Conservation (phyloP, 371 early-diverging fungal genomes). For the Massospora cicadina region DNA sequence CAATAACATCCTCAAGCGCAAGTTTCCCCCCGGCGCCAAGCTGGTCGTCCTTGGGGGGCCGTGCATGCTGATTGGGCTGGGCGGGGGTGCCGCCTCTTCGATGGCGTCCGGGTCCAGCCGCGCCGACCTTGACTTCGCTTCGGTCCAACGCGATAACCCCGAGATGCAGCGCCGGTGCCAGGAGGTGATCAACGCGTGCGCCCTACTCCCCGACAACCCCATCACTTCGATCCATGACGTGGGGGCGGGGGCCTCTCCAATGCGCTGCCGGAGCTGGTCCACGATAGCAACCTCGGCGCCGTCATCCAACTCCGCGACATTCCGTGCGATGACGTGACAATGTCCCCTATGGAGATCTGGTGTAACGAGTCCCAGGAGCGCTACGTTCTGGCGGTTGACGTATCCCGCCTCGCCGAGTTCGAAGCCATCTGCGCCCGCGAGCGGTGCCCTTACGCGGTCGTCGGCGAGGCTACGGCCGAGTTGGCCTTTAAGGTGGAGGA, state of each 20-base stretch:
- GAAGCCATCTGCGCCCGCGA: constrained; percentile 68
- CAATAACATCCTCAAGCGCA: constrained; percentile 64
- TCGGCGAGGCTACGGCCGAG: constrained; percentile 78
- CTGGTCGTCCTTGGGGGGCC: constrained; percentile 91
- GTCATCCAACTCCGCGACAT: constrained; percentile 72
- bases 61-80: constrained; percentile 91
- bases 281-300: constrained; percentile 84
- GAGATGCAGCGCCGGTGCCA: constrained; percentile 96
- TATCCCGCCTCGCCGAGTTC: constrained; percentile 44
- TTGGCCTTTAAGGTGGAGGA: constrained; percentile 67
- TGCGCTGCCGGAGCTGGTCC: constrained; percentile 91
- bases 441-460: constrained; percentile 80
- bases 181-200: constrained; percentile 89
- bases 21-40: constrained; percentile 60
- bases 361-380: constrained; percentile 97
- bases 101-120: constrained; percentile 75
- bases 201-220: constrained; percentile 61
- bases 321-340: constrained; percentile 67
- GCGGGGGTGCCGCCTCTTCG: constrained; percentile 95
- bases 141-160: constrained; percentile 93
- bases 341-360: constrained; percentile 98
- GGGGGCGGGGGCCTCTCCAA: constrained; percentile 96
- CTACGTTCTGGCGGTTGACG: constrained; percentile 75
- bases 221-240: constrained; percentile 92
- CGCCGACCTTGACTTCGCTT: constrained; percentile 86